Conservation (phyloP, 2,329 filamentous ascomycete species). For the Colletotrichum sp. region DNA sequence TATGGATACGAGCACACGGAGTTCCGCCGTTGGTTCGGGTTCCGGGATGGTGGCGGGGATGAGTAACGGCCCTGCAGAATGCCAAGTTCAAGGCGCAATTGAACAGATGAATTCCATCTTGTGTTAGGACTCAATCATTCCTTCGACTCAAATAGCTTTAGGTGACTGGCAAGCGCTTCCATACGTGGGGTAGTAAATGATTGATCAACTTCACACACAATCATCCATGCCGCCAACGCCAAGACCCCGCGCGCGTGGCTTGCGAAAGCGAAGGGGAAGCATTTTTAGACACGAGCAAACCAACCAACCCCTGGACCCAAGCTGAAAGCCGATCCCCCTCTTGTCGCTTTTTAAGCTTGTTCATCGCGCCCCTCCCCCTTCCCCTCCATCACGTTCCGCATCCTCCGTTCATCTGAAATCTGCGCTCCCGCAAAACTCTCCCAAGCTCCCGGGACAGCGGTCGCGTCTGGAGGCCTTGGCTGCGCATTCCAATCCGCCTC, state of each 20-base stretch:
- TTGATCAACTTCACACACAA: background rate
- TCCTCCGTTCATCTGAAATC: background rate
- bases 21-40: background rate
- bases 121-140: background rate
- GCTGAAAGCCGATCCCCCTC: background rate
- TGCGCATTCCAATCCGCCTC: background rate
- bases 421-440: background rate
- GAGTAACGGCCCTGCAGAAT: background rate
- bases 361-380: background rate
- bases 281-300: background rate
- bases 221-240: background rate
- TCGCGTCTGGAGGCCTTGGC: fast-evolving
- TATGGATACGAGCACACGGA: background rate
- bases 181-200: fast-evolving
- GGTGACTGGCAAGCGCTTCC: too few species aligned
- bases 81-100: background rate
- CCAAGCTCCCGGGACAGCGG: background rate
- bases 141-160: background rate
- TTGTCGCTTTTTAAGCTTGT: background rate
- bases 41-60: background rate
- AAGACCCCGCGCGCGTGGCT: background rate
- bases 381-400: background rate
- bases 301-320: background rate
- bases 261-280: background rate
- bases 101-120: background rate